Evolutionary conservation across 139 green algal species (phyloP), one percentile per base, ranked within the genome.

Genomic region (Axilococcus clingmanii): DNA sequence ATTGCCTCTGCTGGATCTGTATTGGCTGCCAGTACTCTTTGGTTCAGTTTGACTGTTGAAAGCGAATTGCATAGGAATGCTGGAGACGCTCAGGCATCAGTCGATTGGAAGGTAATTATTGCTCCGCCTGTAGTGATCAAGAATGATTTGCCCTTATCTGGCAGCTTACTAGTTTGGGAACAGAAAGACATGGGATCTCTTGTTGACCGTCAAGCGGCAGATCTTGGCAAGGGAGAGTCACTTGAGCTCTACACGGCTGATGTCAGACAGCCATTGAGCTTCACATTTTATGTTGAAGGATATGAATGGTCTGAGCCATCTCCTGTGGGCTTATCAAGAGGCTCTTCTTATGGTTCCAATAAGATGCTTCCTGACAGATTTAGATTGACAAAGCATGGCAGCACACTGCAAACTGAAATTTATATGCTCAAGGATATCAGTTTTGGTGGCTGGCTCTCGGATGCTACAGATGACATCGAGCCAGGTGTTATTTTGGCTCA

Each of bases 211-310:
- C 69, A 82, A 54, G 66, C 62, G 25, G 71, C 69, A 16, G 47
- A 48, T 1, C 11, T 86, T 23, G 62, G 43, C 25, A 69, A 54
- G 15, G 68, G 78, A 16, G 54, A 38, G 1, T 32, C 17, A 1
- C 48, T 60, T 14, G 48, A 65, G 7, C 55, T 87, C 14, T 68
- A 85, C 44, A 59, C 52, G 2, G 72, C 69, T 20, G 74, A 90
- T 57, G 77, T 84, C 62, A 62, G 79, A 22, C 19, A 58, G n/a
- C 19, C 19, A 14, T 55, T 82, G 7, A 53, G 40, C 43, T 51
- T 89, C 33, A 80, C 66, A 23, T 82, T 87, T 55, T 75, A 76
- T 43, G 75, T 81, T 4, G 81, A 90, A n/a, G 81, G 78, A 22
- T 80, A 75, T 44, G 76, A 84, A 47, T 87, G 72, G 65, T 65